A percentile compares a stretch with the other conserved stretches of the same genome.
These are phyloP conservation scores for Paracoccidioides brasiliensis DNA, from an alignment of 2,329 filamentous ascomycete species.

Conservation along the genomic window DNA sequence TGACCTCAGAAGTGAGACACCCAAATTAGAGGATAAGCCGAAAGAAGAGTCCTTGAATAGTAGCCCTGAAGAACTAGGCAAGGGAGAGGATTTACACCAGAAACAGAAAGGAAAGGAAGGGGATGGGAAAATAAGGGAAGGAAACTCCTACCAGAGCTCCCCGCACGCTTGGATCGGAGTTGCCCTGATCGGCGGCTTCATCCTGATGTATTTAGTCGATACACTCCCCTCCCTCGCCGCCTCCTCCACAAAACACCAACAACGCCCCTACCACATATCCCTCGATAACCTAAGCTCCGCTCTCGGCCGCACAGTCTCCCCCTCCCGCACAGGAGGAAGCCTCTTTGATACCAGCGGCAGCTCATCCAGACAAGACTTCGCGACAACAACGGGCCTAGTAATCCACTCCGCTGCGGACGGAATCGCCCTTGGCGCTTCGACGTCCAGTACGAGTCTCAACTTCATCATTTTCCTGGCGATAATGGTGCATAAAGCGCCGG, in stretches of 20 bases:
- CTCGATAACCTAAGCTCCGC: conserved; percentile 62
- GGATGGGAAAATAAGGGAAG: conserved; percentile 33
- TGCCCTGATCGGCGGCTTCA: conserved; percentile 74
- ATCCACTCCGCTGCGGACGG: conserved; percentile 93
- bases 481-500: conserved; percentile 94
- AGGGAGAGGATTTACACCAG: not conserved
- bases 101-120: conserved; percentile 16
- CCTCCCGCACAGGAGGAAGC: conserved; percentile 22
- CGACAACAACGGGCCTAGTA: conserved; percentile 87
- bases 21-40: not conserved
- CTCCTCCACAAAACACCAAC: conserved; percentile 49
- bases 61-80: not conserved
- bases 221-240: conserved; percentile 62
- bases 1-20: conserved; percentile 5
- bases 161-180: conserved; percentile 73
- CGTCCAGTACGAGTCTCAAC: conserved; percentile 62
- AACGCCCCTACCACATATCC: conserved; percentile 71
- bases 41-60: not conserved
- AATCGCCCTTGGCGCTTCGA: conserved; percentile 87
- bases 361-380: conserved; percentile 38
- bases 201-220: conserved; percentile 95
- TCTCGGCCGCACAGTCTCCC: conserved; percentile 32
- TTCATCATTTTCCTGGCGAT: conserved; percentile 92
- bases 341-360: conserved; percentile 21
- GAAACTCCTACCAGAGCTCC: conserved; percentile 32